Conservation (phyloP, 192 early-diverging fungal genomes). For the Geosiphon pyriformis region DNA sequence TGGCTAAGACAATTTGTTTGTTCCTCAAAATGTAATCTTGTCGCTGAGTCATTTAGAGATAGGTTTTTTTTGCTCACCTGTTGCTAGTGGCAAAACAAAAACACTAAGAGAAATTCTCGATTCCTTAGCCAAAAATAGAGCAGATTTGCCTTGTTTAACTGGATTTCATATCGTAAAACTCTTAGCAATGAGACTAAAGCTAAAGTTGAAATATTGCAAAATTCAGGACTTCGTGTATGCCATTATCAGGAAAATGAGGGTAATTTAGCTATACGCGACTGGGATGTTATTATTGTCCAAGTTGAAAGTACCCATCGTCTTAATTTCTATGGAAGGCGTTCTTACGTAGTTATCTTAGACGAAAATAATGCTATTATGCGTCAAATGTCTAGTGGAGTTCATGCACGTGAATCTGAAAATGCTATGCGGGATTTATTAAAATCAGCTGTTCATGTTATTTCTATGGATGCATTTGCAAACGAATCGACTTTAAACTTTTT, state of each 20-base stretch:
- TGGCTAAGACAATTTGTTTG: slow-evolving; percentile 15
- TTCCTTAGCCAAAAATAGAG: slow-evolving; percentile 10
- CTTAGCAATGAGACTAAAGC: slow-evolving; percentile 11
- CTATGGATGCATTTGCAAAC: slow-evolving; percentile 6
- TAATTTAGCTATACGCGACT: not conserved
- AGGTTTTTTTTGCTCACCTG: slow-evolving; percentile 5
- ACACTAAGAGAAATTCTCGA: slow-evolving; percentile 2
- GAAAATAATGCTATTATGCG: not conserved
- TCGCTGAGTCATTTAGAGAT: slow-evolving; percentile 2
- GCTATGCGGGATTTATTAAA: not conserved
- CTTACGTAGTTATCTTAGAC: slow-evolving; percentile 9
- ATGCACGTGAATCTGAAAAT: slow-evolving; percentile 17
- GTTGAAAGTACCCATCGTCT: slow-evolving; percentile 15
- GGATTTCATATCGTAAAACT: slow-evolving; percentile 4
- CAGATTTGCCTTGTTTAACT: not conserved
- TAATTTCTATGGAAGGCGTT: not conserved
- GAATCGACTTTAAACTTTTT: slow-evolving; percentile 12
- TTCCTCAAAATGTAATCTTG: slow-evolving; percentile 17
- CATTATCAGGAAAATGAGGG: slow-evolving; percentile 5
- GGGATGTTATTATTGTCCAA: slow-evolving; percentile 16
- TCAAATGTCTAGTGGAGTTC: slow-evolving; percentile 7
- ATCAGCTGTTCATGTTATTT: not conserved
- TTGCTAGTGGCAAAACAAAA: slow-evolving; percentile 1
- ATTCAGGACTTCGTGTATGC: not conserved
- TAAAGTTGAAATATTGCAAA: slow-evolving; percentile 7